Evolutionary conservation across 345 rosid genomes (phyloP), one percentile per base, ranked within the genome.

Genomic region (Gossypium australe): DNA sequence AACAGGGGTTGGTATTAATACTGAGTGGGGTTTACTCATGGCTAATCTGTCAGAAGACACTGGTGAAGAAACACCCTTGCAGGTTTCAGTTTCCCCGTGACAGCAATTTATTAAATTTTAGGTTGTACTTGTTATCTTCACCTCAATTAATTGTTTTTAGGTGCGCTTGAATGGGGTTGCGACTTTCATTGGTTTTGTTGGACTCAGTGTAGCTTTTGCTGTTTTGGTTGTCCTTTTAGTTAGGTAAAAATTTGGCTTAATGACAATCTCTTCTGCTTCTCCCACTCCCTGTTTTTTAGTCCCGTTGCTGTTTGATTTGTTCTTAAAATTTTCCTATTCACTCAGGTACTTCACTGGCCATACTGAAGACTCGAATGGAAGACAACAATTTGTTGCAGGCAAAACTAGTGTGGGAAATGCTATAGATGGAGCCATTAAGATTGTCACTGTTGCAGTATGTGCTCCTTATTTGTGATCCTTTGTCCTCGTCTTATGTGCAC

Each of bases 1-100:
- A 71, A 96, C 94, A 11, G 86, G 97, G 75, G 99, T 96, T 43
- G 99, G 99, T 57, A 87, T 84, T 59, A 88, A 92, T 83, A 96
- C 99, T 56, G 99, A 96, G 73, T 96, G 99, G 99, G 99, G 99
- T 48, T 78, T 96, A 80, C 89, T 92, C 67, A 93, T 96, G 99
- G 92, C 97, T 74, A 96, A 97, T 73, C 87, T 96, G 69, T 93
- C 99, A 5, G 99, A 96, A 83, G 99, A 96, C 81, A 89, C 85
- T 75, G 99, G 97, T 27, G 99, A 91, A 89, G 99, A 96, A 87
- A 96, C 99, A 45, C 99, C 97, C 7, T 86, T 96, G 89, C 99
- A 93, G 94, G 99, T 75, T 73, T 73, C 25, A 34, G 65, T 59
- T 34, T 72, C 59, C 44, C 60, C 38, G 38, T 69, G 63, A 22